Evolutionary conservation across 2,329 filamentous ascomycete genomes (phyloP).

Genomic region (Cytospora leucostoma): DNA sequence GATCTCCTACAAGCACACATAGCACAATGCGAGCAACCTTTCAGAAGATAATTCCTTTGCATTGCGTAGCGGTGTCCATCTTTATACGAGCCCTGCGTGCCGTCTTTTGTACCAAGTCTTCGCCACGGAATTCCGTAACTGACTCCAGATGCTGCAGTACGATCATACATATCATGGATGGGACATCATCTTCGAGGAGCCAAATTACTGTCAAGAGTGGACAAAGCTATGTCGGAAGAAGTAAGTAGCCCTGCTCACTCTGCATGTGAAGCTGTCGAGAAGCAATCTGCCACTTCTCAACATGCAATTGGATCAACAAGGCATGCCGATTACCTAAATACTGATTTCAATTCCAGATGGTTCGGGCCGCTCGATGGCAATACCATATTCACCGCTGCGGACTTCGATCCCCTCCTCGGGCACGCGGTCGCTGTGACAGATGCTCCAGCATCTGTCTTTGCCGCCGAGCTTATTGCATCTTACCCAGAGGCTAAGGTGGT

Average conservation of each 20-base stretch:
- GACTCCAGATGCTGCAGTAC: constrained; percentile 26
- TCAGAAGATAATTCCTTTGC: background rate
- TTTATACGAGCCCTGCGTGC: background rate
- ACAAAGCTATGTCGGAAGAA: constrained; percentile 34
- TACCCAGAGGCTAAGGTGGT: constrained; percentile 53
- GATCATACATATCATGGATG: constrained; percentile 40
- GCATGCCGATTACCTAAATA: background rate
- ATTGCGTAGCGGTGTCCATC: background rate
- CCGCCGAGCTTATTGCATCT: constrained; percentile 46
- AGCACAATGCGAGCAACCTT: background rate
- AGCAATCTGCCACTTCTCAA: background rate
- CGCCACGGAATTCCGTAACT: background rate
- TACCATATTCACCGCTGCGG: constrained; percentile 27
- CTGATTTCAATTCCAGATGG: constrained; percentile 20
- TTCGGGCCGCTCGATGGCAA: constrained; percentile 29
- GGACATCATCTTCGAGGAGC: constrained; percentile 38
- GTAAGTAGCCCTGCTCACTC: background rate
- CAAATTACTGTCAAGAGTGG: constrained; percentile 32
- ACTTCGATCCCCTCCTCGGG: constrained; percentile 36
- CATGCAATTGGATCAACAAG: background rate
- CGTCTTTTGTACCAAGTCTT: background rate
- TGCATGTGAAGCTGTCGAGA: background rate
- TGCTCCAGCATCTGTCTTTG: constrained; percentile 41
- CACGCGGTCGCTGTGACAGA: constrained; percentile 44
- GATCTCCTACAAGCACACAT: background rate